Evolutionary conservation across 192 early-diverging fungal species (phyloP), one percentile per base, ranked within the genome.

Genomic region (Jimgerdemannia flammicorona): DNA sequence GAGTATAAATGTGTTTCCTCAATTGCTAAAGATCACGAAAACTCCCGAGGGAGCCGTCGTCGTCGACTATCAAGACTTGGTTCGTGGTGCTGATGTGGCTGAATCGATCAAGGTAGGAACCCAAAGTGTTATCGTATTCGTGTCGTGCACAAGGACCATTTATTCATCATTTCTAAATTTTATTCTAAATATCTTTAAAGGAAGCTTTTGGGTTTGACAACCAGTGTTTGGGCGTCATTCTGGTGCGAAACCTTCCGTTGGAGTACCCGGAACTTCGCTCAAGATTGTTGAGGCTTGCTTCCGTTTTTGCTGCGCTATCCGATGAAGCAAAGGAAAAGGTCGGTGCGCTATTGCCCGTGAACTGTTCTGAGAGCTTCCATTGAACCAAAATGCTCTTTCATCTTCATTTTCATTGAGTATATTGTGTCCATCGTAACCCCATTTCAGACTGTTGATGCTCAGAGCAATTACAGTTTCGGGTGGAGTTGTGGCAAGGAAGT

Each of bases 401-500:
- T 54, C 49, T 11, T 54, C 49, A 59, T 59, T 29, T 29, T 29
- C 1, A 29, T 29, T 29, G 29, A 29, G 29, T 29, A 29, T 29
- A 29, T 29, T 29, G 29, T 29, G 29, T 29, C 29, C 29, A 29
- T 29, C 29, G 29, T 29, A 29, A 29, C 49, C 8, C 49, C 14
- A 59, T 0, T 14, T 10, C 14, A 59, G 18, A 80, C 84, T 65
- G 88, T 85, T 3, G 82, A 93, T 77, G 75, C 82, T 0, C 80
- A 66, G 39, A 87, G 85, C 69, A 71, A 81, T n/a, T 93, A 88
- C 70, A 78, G 74, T n/a, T 89, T 90, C 78, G 91, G 91, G 10
- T 93, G 91, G 91, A 87, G 85, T 41, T 90, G 89, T 78, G 91
- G 91, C 40, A 90, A 89, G 66, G 91, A 91, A 74, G 78, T 86